phyloP scores from a whole-genome alignment of 1,284 basidiomycete genomes.

The Lignosus rhinocerotis region DNA sequence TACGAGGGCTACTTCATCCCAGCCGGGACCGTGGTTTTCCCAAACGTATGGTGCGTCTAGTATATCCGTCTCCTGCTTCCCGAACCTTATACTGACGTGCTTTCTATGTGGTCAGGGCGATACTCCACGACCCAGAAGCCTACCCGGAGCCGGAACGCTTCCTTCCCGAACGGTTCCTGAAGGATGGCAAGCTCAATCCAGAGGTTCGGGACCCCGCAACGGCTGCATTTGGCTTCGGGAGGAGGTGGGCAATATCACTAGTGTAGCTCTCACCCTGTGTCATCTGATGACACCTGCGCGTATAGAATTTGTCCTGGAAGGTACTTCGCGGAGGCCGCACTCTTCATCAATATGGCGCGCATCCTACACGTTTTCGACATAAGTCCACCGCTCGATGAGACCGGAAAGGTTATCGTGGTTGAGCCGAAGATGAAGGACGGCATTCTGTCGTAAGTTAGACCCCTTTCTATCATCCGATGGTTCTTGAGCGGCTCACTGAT shows the following conservation, averaged over 20 bases:
- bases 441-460: slow-evolving; percentile 16
- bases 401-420: slow-evolving; percentile 10
- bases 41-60: slow-evolving; percentile 22
- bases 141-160: slow-evolving; percentile 28
- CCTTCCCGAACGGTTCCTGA: slow-evolving; percentile 26
- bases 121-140: slow-evolving; percentile 22
- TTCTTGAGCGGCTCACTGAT: not conserved
- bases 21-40: slow-evolving; percentile 27
- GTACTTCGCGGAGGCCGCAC: slow-evolving; percentile 19
- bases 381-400: slow-evolving; percentile 14
- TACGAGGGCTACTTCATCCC: slow-evolving; percentile 26
- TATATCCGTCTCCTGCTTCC: not conserved
- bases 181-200: slow-evolving; percentile 19
- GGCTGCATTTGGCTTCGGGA: slow-evolving; percentile 23
- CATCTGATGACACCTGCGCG: not conserved
- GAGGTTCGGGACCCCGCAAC: slow-evolving; percentile 17
- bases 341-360: slow-evolving; percentile 23
- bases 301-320: slow-evolving; percentile 25
- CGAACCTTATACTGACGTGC: not conserved
- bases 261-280: not conserved
- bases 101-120: slow-evolving; percentile 13
- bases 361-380: slow-evolving; percentile 27
- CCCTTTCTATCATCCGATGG: not conserved
- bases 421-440: slow-evolving; percentile 22
- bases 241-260: slow-evolving; percentile 12